Evolutionary conservation across 805 yeast genomes (phyloP), one percentile per base, ranked within the genome.

Genomic region (Saturnispora kantuleensis): DNA sequence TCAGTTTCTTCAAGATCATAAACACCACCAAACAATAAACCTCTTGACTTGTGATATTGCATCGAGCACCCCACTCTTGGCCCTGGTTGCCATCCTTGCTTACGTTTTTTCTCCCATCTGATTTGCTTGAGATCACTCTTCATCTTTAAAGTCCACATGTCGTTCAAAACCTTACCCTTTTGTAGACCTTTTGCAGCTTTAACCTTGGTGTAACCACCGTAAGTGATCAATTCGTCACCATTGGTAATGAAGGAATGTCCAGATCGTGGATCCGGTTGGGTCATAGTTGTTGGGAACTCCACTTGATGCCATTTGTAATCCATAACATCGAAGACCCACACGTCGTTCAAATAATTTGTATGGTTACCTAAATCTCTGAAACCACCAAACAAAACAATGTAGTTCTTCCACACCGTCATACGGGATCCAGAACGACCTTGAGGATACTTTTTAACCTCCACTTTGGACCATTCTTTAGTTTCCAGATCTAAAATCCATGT

Each of bases 51-150:
- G 63, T 90, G 97, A 52, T 72, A 72, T 9, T 80, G 88, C 81
- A 90, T 76, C 4, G 94, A 81, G 57, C 95, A 84, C 0, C 98
- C 97, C n/a, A 86, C 96, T 55, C 97, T 74, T 11, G 97, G 84
- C 1, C 90, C 77, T 4, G 97, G 97, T 49, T 81, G 88, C 59
- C 81, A 84, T 3, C 95, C 95, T 58, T 86, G 90, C 53, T 85
- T 87, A 49, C 85, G 76, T 52, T 95, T 76, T 58, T 96, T 73
- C 64, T 93, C 97, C 84, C 95, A 89, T 50, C 94, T 68, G 5
- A 84, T 71, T 3, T 73, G 82, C 48, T 76, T 73, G 13, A 88
- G 71, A 58, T 90, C 96, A 15, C 82, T 64, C 59, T 85, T 86
- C 94, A 90, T 86, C 56, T 83, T 85, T 52, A 90, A 65, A 13